Percentiles rank a stretch among this genome's conserved stretches.
These are phyloP conservation scores for Senecio squalidus DNA, from an alignment of 140 eudicot species.

Conservation along the genomic window DNA sequence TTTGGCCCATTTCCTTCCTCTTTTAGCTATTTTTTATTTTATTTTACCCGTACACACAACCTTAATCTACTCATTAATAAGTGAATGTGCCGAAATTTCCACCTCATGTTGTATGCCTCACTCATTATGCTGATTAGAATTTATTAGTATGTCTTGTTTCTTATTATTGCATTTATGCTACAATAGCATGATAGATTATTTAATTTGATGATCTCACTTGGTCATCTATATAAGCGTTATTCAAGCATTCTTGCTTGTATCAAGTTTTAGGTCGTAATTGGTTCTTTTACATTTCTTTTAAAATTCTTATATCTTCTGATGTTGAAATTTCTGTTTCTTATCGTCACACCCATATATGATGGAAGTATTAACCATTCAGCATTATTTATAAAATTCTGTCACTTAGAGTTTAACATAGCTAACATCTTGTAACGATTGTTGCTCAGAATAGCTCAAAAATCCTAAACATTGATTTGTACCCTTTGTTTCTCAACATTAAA, in stretches of 20 bases:
- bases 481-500: neutral
- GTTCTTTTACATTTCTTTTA: neutral
- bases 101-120: neutral
- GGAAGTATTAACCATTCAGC: neutral
- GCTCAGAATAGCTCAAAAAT: neutral
- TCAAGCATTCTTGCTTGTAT: constrained; percentile 1
- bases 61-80: neutral
- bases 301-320: neutral
- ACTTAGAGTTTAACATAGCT: neutral
- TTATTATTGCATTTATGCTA: constrained; percentile 4
- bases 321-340: neutral
- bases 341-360: neutral
- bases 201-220: neutral
- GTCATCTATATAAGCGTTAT: neutral
- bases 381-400: neutral
- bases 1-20: neutral
- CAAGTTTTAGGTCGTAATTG: neutral
- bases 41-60: neutral
- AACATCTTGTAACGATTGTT: neutral
- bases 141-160: neutral
- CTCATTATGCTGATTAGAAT: neutral
- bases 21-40: neutral
- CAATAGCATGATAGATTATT: neutral
- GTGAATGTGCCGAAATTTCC: neutral
- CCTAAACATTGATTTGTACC: neutral